phyloP scores from a whole-genome alignment of 768 basidiomycete species.

The Auricularia cornea region DNA sequence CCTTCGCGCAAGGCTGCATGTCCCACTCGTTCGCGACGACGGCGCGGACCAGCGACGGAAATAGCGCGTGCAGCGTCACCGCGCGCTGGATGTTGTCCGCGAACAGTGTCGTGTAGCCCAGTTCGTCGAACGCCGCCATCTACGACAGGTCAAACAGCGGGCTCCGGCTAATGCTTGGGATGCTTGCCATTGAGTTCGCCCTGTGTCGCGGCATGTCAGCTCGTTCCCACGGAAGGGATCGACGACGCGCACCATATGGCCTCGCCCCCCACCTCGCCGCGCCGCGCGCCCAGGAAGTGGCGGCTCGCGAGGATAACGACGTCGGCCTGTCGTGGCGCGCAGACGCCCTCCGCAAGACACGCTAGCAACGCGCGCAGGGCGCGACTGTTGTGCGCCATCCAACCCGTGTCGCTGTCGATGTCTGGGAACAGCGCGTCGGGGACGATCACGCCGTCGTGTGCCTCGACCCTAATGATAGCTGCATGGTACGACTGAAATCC shows the following conservation, averaged over 20 bases:
- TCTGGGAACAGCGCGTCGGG: no score
- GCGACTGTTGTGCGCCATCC: neutral
- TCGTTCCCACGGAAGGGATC: no score
- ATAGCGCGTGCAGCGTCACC: neutral
- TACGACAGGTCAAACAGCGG: neutral
- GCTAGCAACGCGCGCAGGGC: neutral
- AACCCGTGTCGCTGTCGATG: neutral
- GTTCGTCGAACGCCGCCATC: slow-evolving; percentile 4
- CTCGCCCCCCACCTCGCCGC: neutral
- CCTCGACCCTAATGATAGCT: no score
- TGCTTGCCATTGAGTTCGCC: neutral
- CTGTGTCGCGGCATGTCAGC: no score
- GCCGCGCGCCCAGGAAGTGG: neutral
- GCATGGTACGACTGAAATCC: no score
- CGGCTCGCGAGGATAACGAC: neutral
- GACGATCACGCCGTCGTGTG: no score
- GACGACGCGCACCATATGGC: slow-evolving; percentile 1
- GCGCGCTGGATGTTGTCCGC: neutral
- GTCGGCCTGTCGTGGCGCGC: neutral
- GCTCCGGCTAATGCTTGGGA: no score
- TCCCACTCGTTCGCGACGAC: neutral
- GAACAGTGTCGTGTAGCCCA: slow-evolving; percentile 2
- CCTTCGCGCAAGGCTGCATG: neutral
- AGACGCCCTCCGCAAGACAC: neutral
- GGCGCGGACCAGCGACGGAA: neutral